Conservation (phyloP, 129 eudicot genomes). For the Artemisia annua region DNA sequence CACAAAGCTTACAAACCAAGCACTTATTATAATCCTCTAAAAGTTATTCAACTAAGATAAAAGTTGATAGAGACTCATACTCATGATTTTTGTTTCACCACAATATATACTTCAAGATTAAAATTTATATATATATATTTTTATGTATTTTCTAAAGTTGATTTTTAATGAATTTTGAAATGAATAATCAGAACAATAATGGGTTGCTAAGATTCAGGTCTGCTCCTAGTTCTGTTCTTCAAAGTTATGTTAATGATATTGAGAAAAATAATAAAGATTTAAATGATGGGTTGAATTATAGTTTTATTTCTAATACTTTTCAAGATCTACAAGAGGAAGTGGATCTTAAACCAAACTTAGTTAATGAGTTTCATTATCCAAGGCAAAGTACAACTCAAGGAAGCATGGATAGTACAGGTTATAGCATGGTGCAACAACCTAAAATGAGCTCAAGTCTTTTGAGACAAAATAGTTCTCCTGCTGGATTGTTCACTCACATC, state of each 20-base stretch:
- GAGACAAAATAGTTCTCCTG: constrained; percentile 91
- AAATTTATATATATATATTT: neutral
- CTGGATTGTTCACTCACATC: constrained; percentile 67
- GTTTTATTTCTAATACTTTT: constrained; percentile 32
- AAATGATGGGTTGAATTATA: constrained; percentile 29
- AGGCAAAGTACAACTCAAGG: constrained; percentile 42
- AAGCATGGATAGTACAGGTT: constrained; percentile 29
- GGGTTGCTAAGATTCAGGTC: constrained; percentile 69
- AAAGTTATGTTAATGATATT: constrained; percentile 33
- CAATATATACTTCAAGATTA: constrained; percentile 30
- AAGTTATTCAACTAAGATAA: constrained; percentile 24
- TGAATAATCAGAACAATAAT: constrained; percentile 40
- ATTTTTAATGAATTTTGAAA: constrained; percentile 37
- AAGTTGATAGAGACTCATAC: constrained; percentile 34
- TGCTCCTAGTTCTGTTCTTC: constrained; percentile 61
- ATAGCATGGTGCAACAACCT: constrained; percentile 25
- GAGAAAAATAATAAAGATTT: constrained; percentile 28
- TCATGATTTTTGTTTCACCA: constrained; percentile 41
- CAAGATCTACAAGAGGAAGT: constrained; percentile 39
- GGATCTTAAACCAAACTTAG: constrained; percentile 36
- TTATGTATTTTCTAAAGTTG: neutral
- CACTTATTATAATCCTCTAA: constrained; percentile 27
- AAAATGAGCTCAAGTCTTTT: constrained; percentile 52
- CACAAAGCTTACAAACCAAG: constrained; percentile 60
- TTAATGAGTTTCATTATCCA: constrained; percentile 45